Percentiles rank a stretch among this genome's conserved stretches.
Conservation (phyloP, 768 basidiomycete genomes). For the Panus rudis region DNA sequence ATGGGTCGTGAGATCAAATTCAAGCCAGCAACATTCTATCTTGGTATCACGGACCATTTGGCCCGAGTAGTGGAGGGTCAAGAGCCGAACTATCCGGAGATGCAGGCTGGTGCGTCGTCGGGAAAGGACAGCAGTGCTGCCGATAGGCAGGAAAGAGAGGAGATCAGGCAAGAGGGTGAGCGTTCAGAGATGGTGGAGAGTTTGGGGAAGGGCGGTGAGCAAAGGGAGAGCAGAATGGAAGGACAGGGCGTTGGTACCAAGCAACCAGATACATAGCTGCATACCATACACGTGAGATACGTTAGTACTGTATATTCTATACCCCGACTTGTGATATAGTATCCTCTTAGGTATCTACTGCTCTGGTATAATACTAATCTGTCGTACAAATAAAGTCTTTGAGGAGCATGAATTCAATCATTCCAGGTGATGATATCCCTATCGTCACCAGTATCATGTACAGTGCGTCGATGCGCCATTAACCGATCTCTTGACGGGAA, state of each 20-base stretch:
- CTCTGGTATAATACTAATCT: too few species aligned
- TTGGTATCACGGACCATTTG: slow-evolving; percentile 72
- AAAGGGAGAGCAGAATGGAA: not conserved
- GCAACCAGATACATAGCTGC: not conserved
- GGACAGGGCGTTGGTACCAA: not conserved
- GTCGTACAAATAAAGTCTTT: too few species aligned
- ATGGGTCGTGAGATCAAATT: slow-evolving; percentile 87
- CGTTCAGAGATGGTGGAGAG: slow-evolving; percentile 24
- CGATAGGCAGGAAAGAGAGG: slow-evolving; percentile 14
- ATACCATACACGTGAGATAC: too few species aligned
- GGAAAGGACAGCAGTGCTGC: not conserved
- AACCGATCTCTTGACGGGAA: slow-evolving; percentile 66
- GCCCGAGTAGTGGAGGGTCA: slow-evolving; percentile 70
- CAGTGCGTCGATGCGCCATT: slow-evolving; percentile 65
- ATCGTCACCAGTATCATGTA: slow-evolving; percentile 54
- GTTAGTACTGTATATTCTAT: not conserved
- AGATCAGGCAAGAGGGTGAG: slow-evolving; percentile 18
- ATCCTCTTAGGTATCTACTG: too few species aligned
- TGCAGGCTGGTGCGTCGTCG: not conserved
- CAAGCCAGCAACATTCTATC: slow-evolving; percentile 87
- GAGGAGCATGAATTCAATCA: too few species aligned
- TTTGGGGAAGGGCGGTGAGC: slow-evolving; percentile 12
- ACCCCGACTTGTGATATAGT: not conserved
- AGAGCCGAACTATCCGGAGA: slow-evolving; percentile 6
- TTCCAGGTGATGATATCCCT: slow-evolving; percentile 69